phyloP scores from a whole-genome alignment of 495 filamentous ascomycete genomes.

The Friedmanniomyces simplex region DNA sequence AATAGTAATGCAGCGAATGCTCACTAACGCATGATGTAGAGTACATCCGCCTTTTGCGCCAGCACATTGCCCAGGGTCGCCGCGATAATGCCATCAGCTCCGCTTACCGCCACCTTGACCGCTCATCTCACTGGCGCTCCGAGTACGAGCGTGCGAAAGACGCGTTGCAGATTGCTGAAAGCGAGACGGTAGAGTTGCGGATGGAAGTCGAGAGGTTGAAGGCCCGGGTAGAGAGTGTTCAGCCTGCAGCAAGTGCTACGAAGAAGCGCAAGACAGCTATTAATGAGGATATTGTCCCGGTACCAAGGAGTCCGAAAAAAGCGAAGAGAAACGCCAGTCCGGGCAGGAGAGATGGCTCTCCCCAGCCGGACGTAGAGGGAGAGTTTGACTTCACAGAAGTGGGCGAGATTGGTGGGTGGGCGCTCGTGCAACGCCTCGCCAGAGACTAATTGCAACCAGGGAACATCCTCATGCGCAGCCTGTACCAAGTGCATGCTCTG shows the following conservation, averaged over 20 bases:
- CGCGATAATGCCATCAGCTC: slow-evolving; percentile 13
- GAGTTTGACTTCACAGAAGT: slow-evolving; percentile 10
- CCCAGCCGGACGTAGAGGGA: not conserved
- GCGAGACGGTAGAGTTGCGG: slow-evolving; percentile 8
- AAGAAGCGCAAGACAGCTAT: slow-evolving; percentile 17
- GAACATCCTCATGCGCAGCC: slow-evolving; percentile 11
- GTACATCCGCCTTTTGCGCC: slow-evolving; percentile 17
- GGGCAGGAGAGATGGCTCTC: not conserved
- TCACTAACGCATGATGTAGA: slow-evolving; percentile 8
- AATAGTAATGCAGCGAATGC: not conserved
- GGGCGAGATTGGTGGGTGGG: slow-evolving; percentile 12
- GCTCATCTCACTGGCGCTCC: slow-evolving; percentile 19
- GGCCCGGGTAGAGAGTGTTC: not conserved
- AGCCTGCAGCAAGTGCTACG: not conserved
- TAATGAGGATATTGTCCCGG: slow-evolving; percentile 15
- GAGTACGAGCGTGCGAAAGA: slow-evolving; percentile 11
- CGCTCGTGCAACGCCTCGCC: not conserved
- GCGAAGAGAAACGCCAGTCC: slow-evolving; percentile 1
- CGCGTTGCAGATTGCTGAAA: not conserved
- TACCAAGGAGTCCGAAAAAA: slow-evolving; percentile 10
- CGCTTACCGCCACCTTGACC: slow-evolving; percentile 17
- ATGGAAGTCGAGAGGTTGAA: slow-evolving; percentile 12
- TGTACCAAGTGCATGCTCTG: slow-evolving; percentile 8
- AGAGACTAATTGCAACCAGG: slow-evolving; percentile 1
- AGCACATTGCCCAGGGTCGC: slow-evolving; percentile 20